Base-by-base conservation (phyloP, 768 basidiomycete genomes). In the Lactifluus pinguis region DNA sequence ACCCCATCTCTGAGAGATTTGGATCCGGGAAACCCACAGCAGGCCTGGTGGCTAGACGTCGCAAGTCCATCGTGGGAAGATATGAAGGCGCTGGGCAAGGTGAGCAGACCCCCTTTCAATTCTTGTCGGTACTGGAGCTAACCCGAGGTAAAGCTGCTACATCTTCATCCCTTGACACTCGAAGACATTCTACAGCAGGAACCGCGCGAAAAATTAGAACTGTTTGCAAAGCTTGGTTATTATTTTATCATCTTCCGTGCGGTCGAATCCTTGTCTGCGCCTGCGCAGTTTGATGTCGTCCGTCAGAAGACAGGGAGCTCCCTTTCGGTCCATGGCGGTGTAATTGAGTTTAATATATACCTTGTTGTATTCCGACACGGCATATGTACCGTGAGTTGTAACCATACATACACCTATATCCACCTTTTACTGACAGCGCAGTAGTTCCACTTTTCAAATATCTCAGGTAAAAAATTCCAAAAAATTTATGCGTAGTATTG, bases 151-250 rank as follows among this genome's bases (percentile, higher is more conserved):
- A 30, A 94, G 92, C 74, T 90, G 17, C 76, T 95, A 29, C 89
- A 91, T 63, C 79, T 98, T 0, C 95, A 98, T 71, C 95, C 95
- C 0, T 75, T 98, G 49, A 95, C 94, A 0, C 77, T 97, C 13
- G 95, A 98, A 72, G 94, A 98, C 72, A 91, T 95, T 49, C 73
- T 98, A 8, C 89, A 92, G 61, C 86, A 89, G 73, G 94, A 98
- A 61, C 87, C 91, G 15, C 80, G 92, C 42, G 95, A 97, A 72
- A 98, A 98, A 72, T 73, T 95, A 17, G 94, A 97, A 68, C 74
- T 85, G 19, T 95, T 95, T 69, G 83, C 88, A 0, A 84, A 81
- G 65, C 80, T 98, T 14, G 95, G 93, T 2, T 98, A 98, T 73
- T 92, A 95, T 70, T 92, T 98, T 68, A 76, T 95, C 57, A 87